These are phyloP conservation scores for Psilocybe azurescens DNA, from an alignment of 768 basidiomycete genomes.

Conservation along the genomic window DNA sequence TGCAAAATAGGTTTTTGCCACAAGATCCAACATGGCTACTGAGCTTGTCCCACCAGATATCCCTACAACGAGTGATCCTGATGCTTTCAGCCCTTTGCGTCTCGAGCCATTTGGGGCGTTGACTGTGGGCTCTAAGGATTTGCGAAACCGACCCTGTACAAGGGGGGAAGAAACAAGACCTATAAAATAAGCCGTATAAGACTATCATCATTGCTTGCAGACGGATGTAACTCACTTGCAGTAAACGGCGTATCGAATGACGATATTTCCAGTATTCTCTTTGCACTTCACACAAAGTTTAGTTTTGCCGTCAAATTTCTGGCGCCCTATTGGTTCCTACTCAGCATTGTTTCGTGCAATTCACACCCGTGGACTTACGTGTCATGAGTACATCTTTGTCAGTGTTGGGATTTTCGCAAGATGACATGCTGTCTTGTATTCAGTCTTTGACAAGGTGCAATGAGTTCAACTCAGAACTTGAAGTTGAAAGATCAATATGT, in stretches of 20 bases:
- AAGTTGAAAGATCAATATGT: constrained; percentile 3
- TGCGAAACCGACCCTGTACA: constrained; percentile 66
- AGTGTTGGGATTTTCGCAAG: constrained; percentile 68
- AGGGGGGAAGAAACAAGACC: constrained; percentile 66
- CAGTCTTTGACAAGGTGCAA: neutral
- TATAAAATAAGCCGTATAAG: constrained; percentile 10
- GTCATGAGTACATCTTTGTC: constrained; percentile 71
- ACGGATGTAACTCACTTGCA: constrained; percentile 66
- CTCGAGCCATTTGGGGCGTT: constrained; percentile 64
- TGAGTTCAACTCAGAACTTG: no score
- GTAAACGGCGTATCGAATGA: constrained; percentile 82
- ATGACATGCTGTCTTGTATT: constrained; percentile 26
- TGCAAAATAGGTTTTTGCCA: constrained; percentile 63
- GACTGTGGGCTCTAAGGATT: constrained; percentile 65
- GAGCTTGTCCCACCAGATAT: constrained; percentile 85
- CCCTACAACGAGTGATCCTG: constrained; percentile 70
- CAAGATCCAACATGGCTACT: constrained; percentile 71
- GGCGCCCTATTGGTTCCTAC: constrained; percentile 55
- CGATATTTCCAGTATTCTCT: constrained; percentile 62
- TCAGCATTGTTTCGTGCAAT: constrained; percentile 2
- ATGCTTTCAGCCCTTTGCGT: constrained; percentile 64
- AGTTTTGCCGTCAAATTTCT: constrained; percentile 66
- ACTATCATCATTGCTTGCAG: neutral
- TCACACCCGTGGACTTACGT: constrained; percentile 46
- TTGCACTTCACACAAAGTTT: constrained; percentile 81